These are phyloP conservation scores for Pisolithus thermaeus DNA, from an alignment of 1,284 basidiomycete species.

Conservation along the genomic window DNA sequence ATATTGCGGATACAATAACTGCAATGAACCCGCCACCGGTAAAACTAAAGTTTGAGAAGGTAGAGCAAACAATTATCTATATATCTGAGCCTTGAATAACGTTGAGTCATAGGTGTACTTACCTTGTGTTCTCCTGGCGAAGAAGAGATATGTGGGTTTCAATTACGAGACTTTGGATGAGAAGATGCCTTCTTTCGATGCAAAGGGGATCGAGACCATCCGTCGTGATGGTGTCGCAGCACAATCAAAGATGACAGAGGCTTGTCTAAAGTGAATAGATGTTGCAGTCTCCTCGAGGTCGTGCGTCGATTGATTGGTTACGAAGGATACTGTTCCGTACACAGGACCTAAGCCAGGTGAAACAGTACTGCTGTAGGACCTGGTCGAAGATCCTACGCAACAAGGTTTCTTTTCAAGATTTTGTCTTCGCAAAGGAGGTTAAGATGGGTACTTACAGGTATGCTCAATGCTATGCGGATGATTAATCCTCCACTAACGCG, in stretches of 20 bases:
- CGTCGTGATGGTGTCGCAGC: constrained; percentile 87
- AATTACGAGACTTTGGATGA: constrained; percentile 88
- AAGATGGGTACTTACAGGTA: constrained; percentile 88
- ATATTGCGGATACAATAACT: constrained; percentile 88
- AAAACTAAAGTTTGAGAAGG: constrained; percentile 98
- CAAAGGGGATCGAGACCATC: constrained; percentile 97
- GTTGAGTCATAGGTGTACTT: constrained; percentile 69
- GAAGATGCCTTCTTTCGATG: constrained; percentile 79
- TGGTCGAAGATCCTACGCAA: constrained; percentile 86
- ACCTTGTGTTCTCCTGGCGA: constrained; percentile 89
- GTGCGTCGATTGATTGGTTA: not conserved
- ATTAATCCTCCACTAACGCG: constrained; percentile 12
- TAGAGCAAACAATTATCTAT: constrained; percentile 19
- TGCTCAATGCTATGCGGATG: constrained; percentile 9
- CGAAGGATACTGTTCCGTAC: constrained; percentile 81
- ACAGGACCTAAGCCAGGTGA: constrained; percentile 85
- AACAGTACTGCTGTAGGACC: constrained; percentile 80
- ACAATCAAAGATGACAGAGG: constrained; percentile 86
- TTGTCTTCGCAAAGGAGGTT: constrained; percentile 94
- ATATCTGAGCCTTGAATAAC: not conserved
- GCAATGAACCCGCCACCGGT: constrained; percentile 84
- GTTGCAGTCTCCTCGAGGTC: not conserved
- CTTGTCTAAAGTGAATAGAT: constrained; percentile 67
- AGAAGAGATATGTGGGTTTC: constrained; percentile 96
- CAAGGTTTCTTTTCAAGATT: constrained; percentile 80